A percentile compares a stretch with the other conserved stretches of the same genome.
phyloP scores from a whole-genome alignment of 2,329 filamentous ascomycete species.

The Penicillium sp. region DNA sequence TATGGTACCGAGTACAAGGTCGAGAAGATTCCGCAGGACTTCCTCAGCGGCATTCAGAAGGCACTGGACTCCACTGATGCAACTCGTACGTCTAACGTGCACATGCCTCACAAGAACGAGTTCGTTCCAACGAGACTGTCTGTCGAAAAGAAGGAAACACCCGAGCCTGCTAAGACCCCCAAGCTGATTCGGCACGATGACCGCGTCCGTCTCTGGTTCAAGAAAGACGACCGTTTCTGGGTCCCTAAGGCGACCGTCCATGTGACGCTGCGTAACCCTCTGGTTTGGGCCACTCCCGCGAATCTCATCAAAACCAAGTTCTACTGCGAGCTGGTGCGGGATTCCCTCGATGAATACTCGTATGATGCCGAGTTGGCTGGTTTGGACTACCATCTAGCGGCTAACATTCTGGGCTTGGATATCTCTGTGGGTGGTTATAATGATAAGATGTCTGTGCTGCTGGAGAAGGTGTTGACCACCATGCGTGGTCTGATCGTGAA shows the following conservation, averaged over 20 bases:
- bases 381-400: conserved; percentile 76
- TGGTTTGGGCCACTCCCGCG: conserved; percentile 78
- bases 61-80: conserved; percentile 63
- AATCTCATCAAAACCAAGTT: conserved; percentile 77
- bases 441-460: conserved; percentile 87
- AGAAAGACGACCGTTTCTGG: conserved; percentile 99
- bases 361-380: conserved; percentile 96
- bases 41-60: conserved; percentile 70
- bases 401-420: conserved; percentile 73
- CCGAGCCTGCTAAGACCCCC: conserved; percentile 72
- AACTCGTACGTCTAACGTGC: conserved; percentile 70
- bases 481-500: conserved; percentile 84
- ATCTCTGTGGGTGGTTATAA: conserved; percentile 89
- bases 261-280: conserved; percentile 76
- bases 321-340: conserved; percentile 83
- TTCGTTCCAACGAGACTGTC: conserved; percentile 93
- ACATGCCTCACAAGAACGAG: conserved; percentile 90
- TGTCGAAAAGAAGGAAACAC: conserved; percentile 91
- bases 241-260: conserved; percentile 91
- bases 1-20: conserved; percentile 93
- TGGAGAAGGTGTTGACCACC: conserved; percentile 84
- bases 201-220: conserved; percentile 85
- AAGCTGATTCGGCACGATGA: conserved; percentile 84
- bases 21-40: conserved; percentile 76
- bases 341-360: conserved; percentile 88